Evolutionary conservation across 768 basidiomycete genomes (phyloP).

Genomic region (Lentinula sp.): DNA sequence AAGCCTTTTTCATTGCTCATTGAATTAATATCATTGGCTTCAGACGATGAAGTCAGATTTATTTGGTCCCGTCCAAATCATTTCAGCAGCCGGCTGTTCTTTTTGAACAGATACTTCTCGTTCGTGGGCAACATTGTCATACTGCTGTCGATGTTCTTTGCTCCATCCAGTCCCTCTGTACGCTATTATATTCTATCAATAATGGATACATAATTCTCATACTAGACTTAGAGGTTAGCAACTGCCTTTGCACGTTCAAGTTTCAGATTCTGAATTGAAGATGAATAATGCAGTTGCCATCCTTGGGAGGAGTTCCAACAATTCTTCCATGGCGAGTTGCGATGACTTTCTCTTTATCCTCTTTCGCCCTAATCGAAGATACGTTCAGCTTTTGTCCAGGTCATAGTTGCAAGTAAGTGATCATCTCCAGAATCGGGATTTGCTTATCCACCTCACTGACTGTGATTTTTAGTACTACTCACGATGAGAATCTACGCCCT

Average conservation of each 20-base stretch:
- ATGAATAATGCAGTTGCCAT: neutral
- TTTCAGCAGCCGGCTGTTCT: neutral
- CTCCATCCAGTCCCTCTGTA: neutral
- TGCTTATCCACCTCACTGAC: neutral
- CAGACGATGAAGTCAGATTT: neutral
- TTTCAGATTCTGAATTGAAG: neutral
- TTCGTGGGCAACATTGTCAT: neutral
- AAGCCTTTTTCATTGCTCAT: neutral
- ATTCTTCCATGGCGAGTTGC: neutral
- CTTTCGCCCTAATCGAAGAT: neutral
- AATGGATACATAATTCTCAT: neutral
- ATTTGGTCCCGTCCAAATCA: neutral
- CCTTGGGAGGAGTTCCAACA: neutral
- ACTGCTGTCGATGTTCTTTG: conserved; percentile 2
- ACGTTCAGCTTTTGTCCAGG: neutral
- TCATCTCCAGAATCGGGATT: too few species aligned
- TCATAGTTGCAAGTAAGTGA: neutral
- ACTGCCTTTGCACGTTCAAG: neutral
- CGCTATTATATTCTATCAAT: neutral
- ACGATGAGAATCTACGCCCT: neutral
- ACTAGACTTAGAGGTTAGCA: neutral
- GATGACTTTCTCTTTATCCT: neutral
- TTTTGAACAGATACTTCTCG: neutral
- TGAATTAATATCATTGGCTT: neutral
- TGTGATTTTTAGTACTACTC: neutral